Evolutionary conservation across 1,139 yeast genomes (phyloP), one percentile per base, ranked within the genome.

Genomic region (Debaryomycetaceae sp.): DNA sequence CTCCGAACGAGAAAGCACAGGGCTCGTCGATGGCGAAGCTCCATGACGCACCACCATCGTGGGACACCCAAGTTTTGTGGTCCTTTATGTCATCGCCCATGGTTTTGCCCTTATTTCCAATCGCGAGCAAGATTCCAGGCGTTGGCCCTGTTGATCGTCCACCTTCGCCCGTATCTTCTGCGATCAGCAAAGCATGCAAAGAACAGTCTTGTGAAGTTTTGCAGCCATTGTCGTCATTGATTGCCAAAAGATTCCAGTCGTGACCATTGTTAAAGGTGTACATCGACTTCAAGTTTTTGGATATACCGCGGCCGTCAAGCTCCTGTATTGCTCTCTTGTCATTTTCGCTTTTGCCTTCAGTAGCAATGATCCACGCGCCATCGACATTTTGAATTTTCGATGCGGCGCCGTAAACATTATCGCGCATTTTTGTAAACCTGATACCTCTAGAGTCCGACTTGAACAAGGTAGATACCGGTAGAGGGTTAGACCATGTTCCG

Each of bases 21-120:
- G 86, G 74, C 24, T 61, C 68, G 24, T 73, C 71, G 16, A 75
- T 44, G 1, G 75, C 69, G 33, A 60, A 48, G 24, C 51, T 52
- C 95, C 95, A 86, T 1, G 77, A 56, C 5, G 65, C 51, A 15
- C 95, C 95, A 23, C 86, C 90, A 52, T 85, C 85, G 37, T 82
- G 65, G 0, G 94, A 81, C 4, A 81, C 45, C 49, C 64, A 83
- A 1, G 86, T 75, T 13, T 58, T 51, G 44, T 60, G 38, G 4
- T 57, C 45, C 0, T 43, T 32, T 10, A 46, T 26, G 15, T 55
- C 51, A 3, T 40, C 27, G 1, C 36, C 38, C 5, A 58, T 38
- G 4, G 43, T 39, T 23, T 55, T 49, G 7, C 80, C 77, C 7
- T 68, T 62, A 30, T 51, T 52, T 25, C 87, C 90, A 18, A 68